Base-by-base conservation (phyloP, 169 alveolate genomes). In the Pseudocohnilembus persalinus region DNA sequence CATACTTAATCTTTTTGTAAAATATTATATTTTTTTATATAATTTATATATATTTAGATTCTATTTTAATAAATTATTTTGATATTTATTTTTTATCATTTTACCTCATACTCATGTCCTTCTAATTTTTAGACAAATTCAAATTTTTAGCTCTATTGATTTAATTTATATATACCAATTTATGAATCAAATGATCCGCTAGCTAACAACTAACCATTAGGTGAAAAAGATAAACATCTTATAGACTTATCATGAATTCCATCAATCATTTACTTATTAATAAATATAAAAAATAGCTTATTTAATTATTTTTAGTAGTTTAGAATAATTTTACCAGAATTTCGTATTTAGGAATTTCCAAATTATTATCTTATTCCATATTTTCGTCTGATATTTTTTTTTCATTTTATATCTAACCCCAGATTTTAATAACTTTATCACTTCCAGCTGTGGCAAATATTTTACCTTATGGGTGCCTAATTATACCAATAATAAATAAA, bases 21-120 rank as follows among this genome's bases (percentile, higher is more conserved):
- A 75, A 4, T 75, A 75, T 24, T 24, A 31, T 26, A 0, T 31
- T 75, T 0, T 24, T 24, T 16, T 24, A 64, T 64, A 24, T 24
- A 64, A 64, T 24, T 24, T n/a, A 15, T n/a, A n/a, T 6, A 6
- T 73, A 73, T 73, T 73, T 15, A 73, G 68, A 15, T 15, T 73
- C 31, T 29, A 25, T 31, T 33, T 16, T 0, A 27, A 77, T 26
- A 31, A 32, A 72, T 79, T 35, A 33, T 30, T 49, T 64, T 79
- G 35, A 16, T 49, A 0, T 49, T 25, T 1, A 79, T 49, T 1
- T n/a, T 75, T 75, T 28, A 63, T 26, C 30, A 0, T 11, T 11
- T 34, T 74, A 95, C 97, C 89, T 97, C 99, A 85, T 91, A 94
- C 74, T 97, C 99, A 73, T 96, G 97, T 33, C 97, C 97, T 88